Evolutionary conservation across 352 stramenopile species (phyloP).

Genomic region (Peronospora farinosa): DNA sequence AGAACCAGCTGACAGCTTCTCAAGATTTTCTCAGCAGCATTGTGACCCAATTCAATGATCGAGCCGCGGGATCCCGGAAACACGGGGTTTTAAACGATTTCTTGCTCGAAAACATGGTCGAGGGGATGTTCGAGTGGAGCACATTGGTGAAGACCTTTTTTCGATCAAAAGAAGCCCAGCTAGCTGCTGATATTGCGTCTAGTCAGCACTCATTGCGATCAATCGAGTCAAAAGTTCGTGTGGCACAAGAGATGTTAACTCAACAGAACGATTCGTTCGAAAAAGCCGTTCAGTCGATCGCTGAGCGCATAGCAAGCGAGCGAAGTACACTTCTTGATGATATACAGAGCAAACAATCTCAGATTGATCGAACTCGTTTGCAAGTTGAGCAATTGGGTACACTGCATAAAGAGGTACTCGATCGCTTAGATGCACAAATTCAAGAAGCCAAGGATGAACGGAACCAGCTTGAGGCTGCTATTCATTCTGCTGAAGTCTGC

Average conservation of each 20-base stretch:
- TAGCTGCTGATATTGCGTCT: slow-evolving; percentile 33
- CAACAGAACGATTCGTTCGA: slow-evolving; percentile 67
- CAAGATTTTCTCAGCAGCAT: slow-evolving; percentile 30
- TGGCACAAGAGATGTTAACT: slow-evolving; percentile 44
- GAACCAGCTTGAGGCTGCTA: slow-evolving; percentile 34
- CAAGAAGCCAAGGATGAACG: slow-evolving; percentile 54
- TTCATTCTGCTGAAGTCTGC: slow-evolving; percentile 34
- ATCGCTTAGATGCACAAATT: slow-evolving; percentile 45
- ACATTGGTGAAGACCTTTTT: slow-evolving; percentile 43
- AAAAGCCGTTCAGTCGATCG: slow-evolving; percentile 45
- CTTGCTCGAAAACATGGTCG: slow-evolving; percentile 42
- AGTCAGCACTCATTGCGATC: slow-evolving; percentile 42
- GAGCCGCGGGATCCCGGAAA: slow-evolving; percentile 27
- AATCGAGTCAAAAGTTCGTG: slow-evolving; percentile 54
- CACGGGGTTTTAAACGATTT: slow-evolving; percentile 37
- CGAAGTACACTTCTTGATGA: slow-evolving; percentile 38
- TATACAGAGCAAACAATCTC: slow-evolving; percentile 51
- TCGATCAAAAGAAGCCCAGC: slow-evolving; percentile 35
- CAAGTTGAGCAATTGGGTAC: slow-evolving; percentile 49
- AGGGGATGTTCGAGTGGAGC: slow-evolving; percentile 54
- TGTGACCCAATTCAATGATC: slow-evolving; percentile 43
- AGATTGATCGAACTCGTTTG: slow-evolving; percentile 47
- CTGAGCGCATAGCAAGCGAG: slow-evolving; percentile 47
- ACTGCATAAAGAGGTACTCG: slow-evolving; percentile 57
- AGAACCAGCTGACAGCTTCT: slow-evolving; percentile 32